Base-by-base conservation (phyloP, 2,329 filamentous ascomycete genomes). In the Neopestalotiopsis sp. region DNA sequence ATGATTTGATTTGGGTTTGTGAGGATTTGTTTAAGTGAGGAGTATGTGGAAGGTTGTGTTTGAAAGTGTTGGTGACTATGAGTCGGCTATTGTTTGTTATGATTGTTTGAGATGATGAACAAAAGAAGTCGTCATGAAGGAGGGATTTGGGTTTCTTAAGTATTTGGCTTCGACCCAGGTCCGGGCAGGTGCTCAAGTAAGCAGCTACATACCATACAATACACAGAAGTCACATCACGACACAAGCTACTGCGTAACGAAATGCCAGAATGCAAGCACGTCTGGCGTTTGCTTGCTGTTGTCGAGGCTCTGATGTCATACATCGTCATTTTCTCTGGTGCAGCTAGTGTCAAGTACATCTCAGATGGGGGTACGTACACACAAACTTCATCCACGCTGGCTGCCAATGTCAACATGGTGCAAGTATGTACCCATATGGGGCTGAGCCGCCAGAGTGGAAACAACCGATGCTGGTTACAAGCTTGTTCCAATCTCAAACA, bases 1-100 rank as follows among this genome's bases (percentile, higher is more conserved):
- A 62, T 75, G 69, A 66, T 74, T 56, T 75, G 69, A 66, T 74
- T 56, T 24, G 32, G 10, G 13, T 20, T 12, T 34, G 9, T 62
- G 30, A 34, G 45, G 40, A 38, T 30, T 3, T 62, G 59, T n/a
- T 7, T 30, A 40, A 32, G 14, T 62, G 32, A 13, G 30, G n/a
- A 30, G 24, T 6, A 6, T 42, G 59, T n/a, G n/a, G 45, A 52
- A 30, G 57, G 14, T 30, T 10, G 57, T 59, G 24, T 4, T 60
- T 49, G 62, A 30, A 40, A 30, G 30, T 66, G 28, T 30, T 58
- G 52, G 42, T 58, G 20, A 30, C 32, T 38, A 49, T 7, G 13
- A 38, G 42, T 66, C 17, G 28, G 10, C 34, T 45, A 9, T 57
- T 58, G 42, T 66, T 66, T 34, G 30, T 59, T 45, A 65, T 65